Evolutionary conservation across 2,329 filamentous ascomycete genomes (phyloP), one percentile per base, ranked within the genome.

Genomic region (Aspergillus calidoustus): DNA sequence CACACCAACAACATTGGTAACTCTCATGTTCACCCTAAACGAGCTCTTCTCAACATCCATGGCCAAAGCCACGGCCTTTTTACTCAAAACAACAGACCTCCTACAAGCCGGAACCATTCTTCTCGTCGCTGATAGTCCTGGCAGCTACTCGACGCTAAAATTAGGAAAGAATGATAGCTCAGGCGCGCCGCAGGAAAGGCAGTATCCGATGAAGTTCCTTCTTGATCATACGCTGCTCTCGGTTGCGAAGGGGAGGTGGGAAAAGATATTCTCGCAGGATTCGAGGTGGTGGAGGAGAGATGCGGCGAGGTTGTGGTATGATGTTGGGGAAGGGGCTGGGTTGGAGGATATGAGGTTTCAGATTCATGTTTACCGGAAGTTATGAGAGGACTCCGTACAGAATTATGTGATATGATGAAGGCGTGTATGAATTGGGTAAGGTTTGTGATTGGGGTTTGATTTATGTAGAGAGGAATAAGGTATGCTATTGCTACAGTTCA

Each of bases 281-380:
- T 93, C 91, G 3, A 80, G 86, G 58, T 98, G 94, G 94, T 97
- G 94, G 78, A 86, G 94, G 48, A 78, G 97, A 41, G 81, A 85
- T 13, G 83, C 86, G 49, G 65, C 70, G 1, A 80, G 76, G 17
- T 77, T 97, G 66, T 81, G 83, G 46, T 98, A 97, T 78, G 90
- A 93, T 7, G 92, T 97, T 69, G 85, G 88, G 30, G 97, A 97
- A 76, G 91, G 92, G 3, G 92, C 97, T 64, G 85, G 88, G 55
- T 79, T 98, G 72, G 94, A 98, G 80, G 92, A 97, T 74, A 97
- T 97, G 93, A 87, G 93, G 51, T 97, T 94, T 77, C 94, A 98
- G 77, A 83, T 97, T 69, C 93, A 97, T 80, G 74, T 97, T 17
- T 98, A 97, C 72, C 77, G 79, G 59, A 77, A 80, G 64, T 53